Percentiles rank a stretch among this genome's conserved stretches.
Conservation (phyloP, 2,329 filamentous ascomycete species). For the Neonectria faginata region DNA sequence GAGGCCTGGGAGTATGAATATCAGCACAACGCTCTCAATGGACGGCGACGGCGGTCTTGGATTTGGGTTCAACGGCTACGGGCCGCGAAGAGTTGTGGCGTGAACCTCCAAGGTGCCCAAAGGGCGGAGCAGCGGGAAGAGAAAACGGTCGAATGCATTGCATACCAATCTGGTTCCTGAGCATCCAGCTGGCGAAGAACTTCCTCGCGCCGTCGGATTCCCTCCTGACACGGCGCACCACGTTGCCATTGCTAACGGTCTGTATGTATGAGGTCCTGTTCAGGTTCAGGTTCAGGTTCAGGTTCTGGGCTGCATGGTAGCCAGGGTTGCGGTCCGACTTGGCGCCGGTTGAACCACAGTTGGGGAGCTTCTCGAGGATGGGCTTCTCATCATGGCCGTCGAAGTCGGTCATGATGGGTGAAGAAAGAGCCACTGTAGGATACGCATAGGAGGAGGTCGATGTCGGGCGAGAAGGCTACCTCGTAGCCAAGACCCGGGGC, state of each 20-base stretch:
- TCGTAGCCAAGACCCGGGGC: neutral
- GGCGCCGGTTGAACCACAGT: constrained; percentile 3
- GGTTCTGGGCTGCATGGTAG: neutral
- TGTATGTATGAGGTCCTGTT: constrained; percentile 13
- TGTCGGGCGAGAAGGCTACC: neutral
- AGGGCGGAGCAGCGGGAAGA: neutral
- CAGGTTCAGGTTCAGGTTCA: neutral
- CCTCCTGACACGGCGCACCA: constrained; percentile 11
- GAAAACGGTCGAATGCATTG: too few species aligned
- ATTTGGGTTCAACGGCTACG: neutral
- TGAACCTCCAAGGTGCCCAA: neutral
- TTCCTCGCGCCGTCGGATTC: constrained; percentile 10
- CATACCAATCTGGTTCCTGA: constrained; percentile 25
- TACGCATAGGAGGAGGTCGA: constrained; percentile 2
- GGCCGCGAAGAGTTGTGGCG: neutral
- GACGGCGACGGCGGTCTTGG: neutral
- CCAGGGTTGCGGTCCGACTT: constrained; percentile 10
- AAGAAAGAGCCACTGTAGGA: neutral
- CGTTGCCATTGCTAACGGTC: constrained; percentile 14
- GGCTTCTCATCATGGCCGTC: constrained; percentile 9
- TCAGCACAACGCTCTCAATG: neutral
- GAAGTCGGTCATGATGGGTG: constrained; percentile 18
- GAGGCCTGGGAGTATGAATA: constrained; percentile 64
- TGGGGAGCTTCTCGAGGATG: constrained; percentile 10
- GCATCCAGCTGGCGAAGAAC: constrained; percentile 15